These are phyloP conservation scores for Ceratocystis colombiana DNA, from an alignment of 2,329 filamentous ascomycete species.

Conservation along the genomic window DNA sequence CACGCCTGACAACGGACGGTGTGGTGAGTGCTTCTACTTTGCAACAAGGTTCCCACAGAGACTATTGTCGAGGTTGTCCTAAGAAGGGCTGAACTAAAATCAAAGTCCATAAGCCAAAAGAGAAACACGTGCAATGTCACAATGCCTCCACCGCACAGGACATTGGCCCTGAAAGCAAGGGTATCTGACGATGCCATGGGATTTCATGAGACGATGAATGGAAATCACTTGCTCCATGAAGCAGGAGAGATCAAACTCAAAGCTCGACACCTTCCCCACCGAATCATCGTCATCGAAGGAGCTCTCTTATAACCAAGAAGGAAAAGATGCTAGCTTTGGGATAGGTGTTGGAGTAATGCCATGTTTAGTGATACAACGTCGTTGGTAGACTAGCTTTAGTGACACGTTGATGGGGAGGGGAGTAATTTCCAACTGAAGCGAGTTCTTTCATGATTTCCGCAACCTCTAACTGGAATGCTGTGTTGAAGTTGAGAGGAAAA, in stretches of 20 bases:
- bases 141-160: background rate
- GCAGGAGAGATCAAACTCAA: conserved; percentile 1
- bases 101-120: background rate
- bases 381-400: background rate
- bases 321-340: background rate
- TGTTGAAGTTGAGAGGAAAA: background rate
- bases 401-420: background rate
- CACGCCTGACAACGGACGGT: conserved; percentile 10
- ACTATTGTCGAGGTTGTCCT: background rate
- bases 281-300: conserved; percentile 10
- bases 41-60: conserved; percentile 12
- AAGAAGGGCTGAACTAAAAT: background rate
- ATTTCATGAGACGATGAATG: background rate
- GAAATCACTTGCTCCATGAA: conserved; percentile 14
- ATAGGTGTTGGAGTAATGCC: background rate
- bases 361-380: background rate
- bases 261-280: background rate
- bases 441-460: background rate
- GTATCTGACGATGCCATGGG: background rate
- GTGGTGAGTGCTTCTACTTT: background rate
- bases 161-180: background rate
- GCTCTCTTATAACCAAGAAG: background rate
- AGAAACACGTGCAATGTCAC: background rate
- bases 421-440: background rate
- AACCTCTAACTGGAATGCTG: background rate